Conservation (phyloP, 345 rosid species). For the Viola odorata region DNA sequence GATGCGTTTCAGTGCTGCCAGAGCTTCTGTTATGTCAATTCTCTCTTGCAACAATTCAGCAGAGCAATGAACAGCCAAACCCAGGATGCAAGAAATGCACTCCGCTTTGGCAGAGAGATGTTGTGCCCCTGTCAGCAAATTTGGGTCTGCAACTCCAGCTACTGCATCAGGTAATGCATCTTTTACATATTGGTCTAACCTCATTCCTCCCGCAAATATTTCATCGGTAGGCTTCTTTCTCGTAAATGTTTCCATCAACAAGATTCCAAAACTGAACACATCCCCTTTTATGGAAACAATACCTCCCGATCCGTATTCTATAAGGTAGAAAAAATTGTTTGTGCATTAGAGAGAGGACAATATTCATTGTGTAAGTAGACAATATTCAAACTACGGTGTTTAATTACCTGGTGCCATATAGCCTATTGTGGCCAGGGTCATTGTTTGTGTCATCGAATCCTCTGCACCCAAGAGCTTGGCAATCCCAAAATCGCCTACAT, state of each 20-base stretch:
- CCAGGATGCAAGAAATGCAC: constrained; percentile 2
- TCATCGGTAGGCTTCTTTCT: constrained; percentile 14
- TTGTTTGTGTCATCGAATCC: constrained; percentile 5
- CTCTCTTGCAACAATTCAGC: constrained; percentile 1
- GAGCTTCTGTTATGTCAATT: neutral
- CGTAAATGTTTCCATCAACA: constrained; percentile 18
- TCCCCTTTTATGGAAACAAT: constrained; percentile 5
- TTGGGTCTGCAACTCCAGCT: neutral
- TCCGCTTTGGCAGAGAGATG: neutral
- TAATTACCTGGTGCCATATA: constrained; percentile 9
- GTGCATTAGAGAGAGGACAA: too few relatives aligned
- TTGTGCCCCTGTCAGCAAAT: constrained; percentile 10
- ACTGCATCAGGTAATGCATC: constrained; percentile 1
- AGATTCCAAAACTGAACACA: constrained; percentile 13
- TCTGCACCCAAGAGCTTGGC: constrained; percentile 1
- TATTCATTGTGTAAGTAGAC: too few relatives aligned
- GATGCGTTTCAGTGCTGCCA: neutral
- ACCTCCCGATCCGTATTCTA: constrained; percentile 19
- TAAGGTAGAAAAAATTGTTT: too few relatives aligned
- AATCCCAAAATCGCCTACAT: constrained; percentile 5
- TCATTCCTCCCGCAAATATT: constrained; percentile 8
- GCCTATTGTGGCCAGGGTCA: neutral
- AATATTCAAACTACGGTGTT: too few relatives aligned
- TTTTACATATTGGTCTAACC: constrained; percentile 12
- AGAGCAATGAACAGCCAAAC: constrained; percentile 8